Conservation (phyloP, 257 asterid genomes). For the Parsonsia alboflavescens region DNA sequence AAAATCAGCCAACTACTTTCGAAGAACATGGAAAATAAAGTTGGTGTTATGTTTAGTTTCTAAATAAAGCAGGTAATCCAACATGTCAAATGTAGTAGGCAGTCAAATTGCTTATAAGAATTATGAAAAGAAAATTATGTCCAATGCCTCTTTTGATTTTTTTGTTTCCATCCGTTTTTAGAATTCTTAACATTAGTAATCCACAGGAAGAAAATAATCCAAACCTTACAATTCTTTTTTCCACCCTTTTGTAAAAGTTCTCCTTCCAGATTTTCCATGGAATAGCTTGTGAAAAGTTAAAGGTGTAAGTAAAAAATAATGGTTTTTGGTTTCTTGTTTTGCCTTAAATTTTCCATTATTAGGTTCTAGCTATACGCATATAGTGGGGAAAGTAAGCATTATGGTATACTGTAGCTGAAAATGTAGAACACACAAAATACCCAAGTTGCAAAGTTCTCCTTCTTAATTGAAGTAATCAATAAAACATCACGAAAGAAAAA, state of each 20-base stretch:
- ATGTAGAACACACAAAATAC: too few species aligned
- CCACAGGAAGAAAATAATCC: not conserved
- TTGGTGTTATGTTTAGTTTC: not conserved
- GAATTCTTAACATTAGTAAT: not conserved
- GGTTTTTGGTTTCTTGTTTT: not conserved
- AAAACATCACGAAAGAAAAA: too few species aligned
- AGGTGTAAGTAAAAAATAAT: not conserved
- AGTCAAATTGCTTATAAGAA: not conserved
- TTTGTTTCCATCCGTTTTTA: not conserved
- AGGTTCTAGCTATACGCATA: not conserved
- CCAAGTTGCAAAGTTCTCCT: too few species aligned
- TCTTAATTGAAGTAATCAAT: too few species aligned
- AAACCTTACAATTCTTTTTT: not conserved
- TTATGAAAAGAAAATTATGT: not conserved
- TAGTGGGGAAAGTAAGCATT: not conserved
- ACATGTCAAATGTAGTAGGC: not conserved
- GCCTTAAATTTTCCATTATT: not conserved
- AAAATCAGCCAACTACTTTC: not conserved
- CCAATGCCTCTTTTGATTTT: not conserved
- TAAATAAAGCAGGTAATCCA: not conserved
- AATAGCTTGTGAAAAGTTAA: not conserved
- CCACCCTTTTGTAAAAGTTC: not conserved
- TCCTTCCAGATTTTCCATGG: not conserved
- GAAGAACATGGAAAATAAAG: not conserved
- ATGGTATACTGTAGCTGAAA: not conserved